Evolutionary conservation across 257 asterid species (phyloP).

Genomic region (Eucommia ulmoides): DNA sequence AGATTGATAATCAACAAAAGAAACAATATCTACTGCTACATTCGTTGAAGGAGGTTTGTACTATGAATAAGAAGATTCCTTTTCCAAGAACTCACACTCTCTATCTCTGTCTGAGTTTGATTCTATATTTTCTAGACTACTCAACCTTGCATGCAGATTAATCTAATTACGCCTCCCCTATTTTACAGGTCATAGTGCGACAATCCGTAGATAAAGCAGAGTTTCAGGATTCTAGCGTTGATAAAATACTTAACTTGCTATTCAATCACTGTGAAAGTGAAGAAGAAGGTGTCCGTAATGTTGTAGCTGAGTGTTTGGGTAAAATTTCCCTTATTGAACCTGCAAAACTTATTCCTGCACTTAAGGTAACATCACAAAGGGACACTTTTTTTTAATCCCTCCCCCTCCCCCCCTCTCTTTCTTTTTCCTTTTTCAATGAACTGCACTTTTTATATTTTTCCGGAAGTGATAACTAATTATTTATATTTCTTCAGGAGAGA

Average conservation of each 20-base stretch:
- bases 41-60: conserved; percentile 84
- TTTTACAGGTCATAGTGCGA: conserved; percentile 88
- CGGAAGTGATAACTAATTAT: conserved; percentile 9
- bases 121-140: too few species aligned
- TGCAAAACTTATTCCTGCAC: conserved; percentile 91
- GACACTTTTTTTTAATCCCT: conserved; percentile 5
- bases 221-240: conserved; percentile 89
- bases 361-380: conserved; percentile 43
- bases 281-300: conserved; percentile 99
- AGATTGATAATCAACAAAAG: conserved; percentile 98
- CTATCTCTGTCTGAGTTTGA: too few species aligned
- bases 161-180: too few species aligned
- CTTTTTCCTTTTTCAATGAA: too few species aligned
- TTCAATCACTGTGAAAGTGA: conserved; percentile 99
- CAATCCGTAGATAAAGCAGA: conserved; percentile 98
- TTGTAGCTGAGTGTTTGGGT: conserved; percentile 97
- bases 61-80: conserved; percentile 3
- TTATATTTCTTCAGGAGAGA: conserved; percentile 60
- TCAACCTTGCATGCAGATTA: too few species aligned
- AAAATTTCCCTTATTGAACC: conserved; percentile 98
- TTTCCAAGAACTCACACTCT: neutral
- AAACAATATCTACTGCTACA: conserved; percentile 91
- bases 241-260: conserved; percentile 74
- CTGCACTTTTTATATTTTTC: neutral
- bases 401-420: too few species aligned